Percentiles rank a stretch among this genome's conserved stretches.
These are phyloP conservation scores for Candida neerlandica DNA, from an alignment of 1,139 yeast species.

Conservation along the genomic window DNA sequence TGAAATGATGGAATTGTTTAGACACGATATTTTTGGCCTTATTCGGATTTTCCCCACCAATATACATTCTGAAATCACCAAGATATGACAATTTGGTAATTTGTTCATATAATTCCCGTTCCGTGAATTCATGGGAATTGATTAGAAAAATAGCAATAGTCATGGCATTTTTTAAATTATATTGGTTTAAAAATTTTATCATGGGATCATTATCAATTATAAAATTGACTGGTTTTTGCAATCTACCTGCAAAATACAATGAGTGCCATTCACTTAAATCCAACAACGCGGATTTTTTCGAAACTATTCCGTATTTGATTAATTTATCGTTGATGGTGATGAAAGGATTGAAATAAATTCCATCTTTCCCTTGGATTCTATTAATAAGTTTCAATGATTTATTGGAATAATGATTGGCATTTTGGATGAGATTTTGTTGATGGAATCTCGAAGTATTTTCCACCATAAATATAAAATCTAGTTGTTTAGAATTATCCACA, in stretches of 20 bases:
- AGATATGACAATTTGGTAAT: slow-evolving; percentile 81
- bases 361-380: slow-evolving; percentile 75
- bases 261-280: slow-evolving; percentile 85
- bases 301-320: slow-evolving; percentile 86
- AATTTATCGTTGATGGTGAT: slow-evolving; percentile 55
- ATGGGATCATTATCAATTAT: slow-evolving; percentile 48
- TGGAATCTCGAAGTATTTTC: slow-evolving; percentile 78
- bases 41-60: slow-evolving; percentile 91
- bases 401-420: slow-evolving; percentile 76
- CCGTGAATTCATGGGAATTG: slow-evolving; percentile 46
- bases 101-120: slow-evolving; percentile 67
- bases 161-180: slow-evolving; percentile 77
- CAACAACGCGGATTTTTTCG: slow-evolving; percentile 56
- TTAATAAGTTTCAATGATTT: slow-evolving; percentile 63
- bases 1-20: slow-evolving; percentile 72
- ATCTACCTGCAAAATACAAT: slow-evolving; percentile 86
- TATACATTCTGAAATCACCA: slow-evolving; percentile 86
- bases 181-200: slow-evolving; percentile 68
- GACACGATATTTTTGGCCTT: slow-evolving; percentile 83
- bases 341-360: slow-evolving; percentile 92
- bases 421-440: slow-evolving; percentile 60
- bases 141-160: slow-evolving; percentile 67
- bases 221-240: slow-evolving; percentile 90
- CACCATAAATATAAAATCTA: slow-evolving; percentile 87
- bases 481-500: slow-evolving; percentile 54